Percentiles rank a stretch among this genome's conserved stretches.
phyloP scores from a whole-genome alignment of 495 filamentous ascomycete genomes.

The Echria macrotheca region DNA sequence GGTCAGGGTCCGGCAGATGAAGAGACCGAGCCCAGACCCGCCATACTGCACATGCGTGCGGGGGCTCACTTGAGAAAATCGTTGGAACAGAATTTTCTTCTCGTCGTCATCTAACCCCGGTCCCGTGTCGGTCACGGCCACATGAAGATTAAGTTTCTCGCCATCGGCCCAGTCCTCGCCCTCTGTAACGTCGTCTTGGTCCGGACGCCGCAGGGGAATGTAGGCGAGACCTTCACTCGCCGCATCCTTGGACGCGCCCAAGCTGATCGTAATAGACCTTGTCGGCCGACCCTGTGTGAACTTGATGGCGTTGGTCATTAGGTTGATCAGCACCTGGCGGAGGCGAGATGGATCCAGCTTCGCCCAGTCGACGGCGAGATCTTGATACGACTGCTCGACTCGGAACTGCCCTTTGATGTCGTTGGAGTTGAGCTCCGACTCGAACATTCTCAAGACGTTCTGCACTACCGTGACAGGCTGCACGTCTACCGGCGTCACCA shows the following conservation, averaged over 20 bases:
- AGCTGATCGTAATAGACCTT: slow-evolving; percentile 61
- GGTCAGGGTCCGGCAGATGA: slow-evolving; percentile 71
- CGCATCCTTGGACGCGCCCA: slow-evolving; percentile 57
- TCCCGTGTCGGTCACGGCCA: slow-evolving; percentile 74
- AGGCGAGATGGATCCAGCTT: slow-evolving; percentile 72
- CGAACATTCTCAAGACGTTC: slow-evolving; percentile 72
- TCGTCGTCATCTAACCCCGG: slow-evolving; percentile 68
- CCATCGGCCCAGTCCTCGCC: slow-evolving; percentile 63
- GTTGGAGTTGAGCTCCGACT: slow-evolving; percentile 67
- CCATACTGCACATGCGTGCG: slow-evolving; percentile 77
- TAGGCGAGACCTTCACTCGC: slow-evolving; percentile 47
- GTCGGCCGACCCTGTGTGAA: slow-evolving; percentile 58
- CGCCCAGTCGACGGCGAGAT: slow-evolving; percentile 67
- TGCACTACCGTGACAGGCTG: slow-evolving; percentile 65
- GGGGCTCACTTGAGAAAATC: slow-evolving; percentile 73
- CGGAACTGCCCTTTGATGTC: slow-evolving; percentile 65
- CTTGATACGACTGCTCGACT: slow-evolving; percentile 58
- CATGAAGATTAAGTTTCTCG: slow-evolving; percentile 62
- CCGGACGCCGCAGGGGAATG: slow-evolving; percentile 48
- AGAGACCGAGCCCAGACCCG: slow-evolving; percentile 76
- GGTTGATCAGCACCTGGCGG: slow-evolving; percentile 72
- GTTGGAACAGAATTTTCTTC: slow-evolving; percentile 69
- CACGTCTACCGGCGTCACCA: slow-evolving; percentile 67
- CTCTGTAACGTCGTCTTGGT: slow-evolving; percentile 47
- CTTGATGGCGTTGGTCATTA: slow-evolving; percentile 77